A percentile compares a stretch with the other conserved stretches of the same genome.
Evolutionary conservation across 78 protist species (phyloP).

Genomic region (Dictyostelium capitatum): DNA sequence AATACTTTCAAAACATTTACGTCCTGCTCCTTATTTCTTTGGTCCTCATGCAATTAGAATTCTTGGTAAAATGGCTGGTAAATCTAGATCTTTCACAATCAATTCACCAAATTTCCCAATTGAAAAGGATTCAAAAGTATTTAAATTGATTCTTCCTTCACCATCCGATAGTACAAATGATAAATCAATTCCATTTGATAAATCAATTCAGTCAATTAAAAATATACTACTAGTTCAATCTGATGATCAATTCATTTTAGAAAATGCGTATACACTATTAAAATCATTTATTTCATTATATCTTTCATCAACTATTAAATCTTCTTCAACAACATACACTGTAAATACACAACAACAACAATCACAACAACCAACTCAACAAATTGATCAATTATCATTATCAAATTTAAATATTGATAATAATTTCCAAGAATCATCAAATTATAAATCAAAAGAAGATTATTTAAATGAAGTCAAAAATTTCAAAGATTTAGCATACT

Average conservation of each 20-base stretch:
- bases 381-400: neutral
- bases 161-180: neutral
- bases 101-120: neutral
- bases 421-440: neutral
- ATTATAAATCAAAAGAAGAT: slow-evolving; percentile 9
- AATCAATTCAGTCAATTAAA: neutral
- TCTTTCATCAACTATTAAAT: neutral
- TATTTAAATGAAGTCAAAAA: slow-evolving; percentile 5
- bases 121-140: slow-evolving; percentile 4
- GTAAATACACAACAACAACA: neutral
- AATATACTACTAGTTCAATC: neutral
- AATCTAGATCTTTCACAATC: slow-evolving; percentile 81
- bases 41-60: slow-evolving; percentile 91
- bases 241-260: slow-evolving; percentile 1
- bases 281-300: neutral
- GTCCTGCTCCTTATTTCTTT: slow-evolving; percentile 83
- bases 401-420: neutral
- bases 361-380: neutral
- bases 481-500: slow-evolving; percentile 3
- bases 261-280: slow-evolving; percentile 23
- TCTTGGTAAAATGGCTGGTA: slow-evolving; percentile 97
- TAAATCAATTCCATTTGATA: slow-evolving; percentile 18
- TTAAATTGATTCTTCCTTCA: slow-evolving; percentile 4
- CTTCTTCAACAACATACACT: neutral
- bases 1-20: slow-evolving; percentile 66